These are phyloP conservation scores for Asterionellopsis glacialis DNA, from an alignment of 108 stramenopile genomes.

Conservation along the genomic window DNA sequence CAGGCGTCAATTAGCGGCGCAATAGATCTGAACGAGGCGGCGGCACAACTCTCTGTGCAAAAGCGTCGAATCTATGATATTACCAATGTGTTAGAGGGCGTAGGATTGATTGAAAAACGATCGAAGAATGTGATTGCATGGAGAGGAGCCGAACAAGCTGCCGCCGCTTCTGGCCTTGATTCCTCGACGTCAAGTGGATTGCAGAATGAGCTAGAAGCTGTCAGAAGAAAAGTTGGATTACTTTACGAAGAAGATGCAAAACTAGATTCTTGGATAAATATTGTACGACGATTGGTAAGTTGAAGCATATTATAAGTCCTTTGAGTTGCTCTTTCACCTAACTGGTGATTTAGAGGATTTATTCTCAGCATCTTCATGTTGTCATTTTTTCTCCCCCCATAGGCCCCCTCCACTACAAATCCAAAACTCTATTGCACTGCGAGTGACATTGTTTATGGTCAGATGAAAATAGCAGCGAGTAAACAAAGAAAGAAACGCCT, in stretches of 20 bases:
- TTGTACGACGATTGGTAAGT: too few species aligned
- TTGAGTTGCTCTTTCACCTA: too few species aligned
- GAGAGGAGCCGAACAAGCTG: conserved; percentile 26
- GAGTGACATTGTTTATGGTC: too few species aligned
- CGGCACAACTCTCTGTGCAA: conserved; percentile 47
- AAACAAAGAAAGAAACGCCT: too few species aligned
- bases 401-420: too few species aligned
- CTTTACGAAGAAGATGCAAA: conserved; percentile 1
- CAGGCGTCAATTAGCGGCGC: conserved; percentile 3
- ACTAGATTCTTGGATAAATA: neutral
- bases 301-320: too few species aligned
- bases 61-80: conserved; percentile 80
- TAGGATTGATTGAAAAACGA: conserved; percentile 63
- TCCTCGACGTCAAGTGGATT: neutral
- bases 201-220: neutral
- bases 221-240: neutral
- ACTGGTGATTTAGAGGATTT: too few species aligned
- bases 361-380: too few species aligned
- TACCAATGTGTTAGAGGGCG: conserved; percentile 76
- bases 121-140: conserved; percentile 70
- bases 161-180: too few species aligned
- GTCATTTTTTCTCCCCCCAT: too few species aligned
- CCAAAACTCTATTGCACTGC: too few species aligned
- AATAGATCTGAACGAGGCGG: conserved; percentile 72
- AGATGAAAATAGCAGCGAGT: too few species aligned